These are phyloP conservation scores for Delphinella strobiligena DNA, from an alignment of 2,329 filamentous ascomycete species.

Conservation along the genomic window DNA sequence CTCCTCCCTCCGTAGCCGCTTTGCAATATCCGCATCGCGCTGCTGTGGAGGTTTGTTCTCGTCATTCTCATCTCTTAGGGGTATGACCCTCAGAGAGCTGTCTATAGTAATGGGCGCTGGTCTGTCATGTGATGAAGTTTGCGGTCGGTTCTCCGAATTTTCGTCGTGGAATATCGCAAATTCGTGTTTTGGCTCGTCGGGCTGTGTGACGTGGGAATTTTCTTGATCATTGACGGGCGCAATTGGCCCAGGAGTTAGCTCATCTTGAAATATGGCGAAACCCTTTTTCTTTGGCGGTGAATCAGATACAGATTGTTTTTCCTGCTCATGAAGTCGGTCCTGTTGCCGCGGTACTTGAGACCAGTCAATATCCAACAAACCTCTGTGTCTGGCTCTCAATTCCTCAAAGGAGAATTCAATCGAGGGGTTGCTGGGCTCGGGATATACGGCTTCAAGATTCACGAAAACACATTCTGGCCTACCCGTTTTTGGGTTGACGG, in stretches of 20 bases:
- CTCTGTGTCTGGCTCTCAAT: conserved; percentile 64
- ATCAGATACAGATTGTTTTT: conserved; percentile 6
- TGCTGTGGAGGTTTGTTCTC: conserved; percentile 33
- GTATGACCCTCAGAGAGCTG: conserved; percentile 17
- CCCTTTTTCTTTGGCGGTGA: conserved; percentile 1
- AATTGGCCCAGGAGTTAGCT: background rate
- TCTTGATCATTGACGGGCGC: background rate
- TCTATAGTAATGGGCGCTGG: conserved; percentile 10
- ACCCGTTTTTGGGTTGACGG: conserved; percentile 69
- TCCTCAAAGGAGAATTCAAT: conserved; percentile 88
- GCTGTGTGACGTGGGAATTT: conserved; percentile 1
- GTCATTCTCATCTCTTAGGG: conserved; percentile 32
- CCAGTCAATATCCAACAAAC: conserved; percentile 44
- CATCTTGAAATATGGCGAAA: conserved; percentile 11
- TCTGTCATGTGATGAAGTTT: conserved; percentile 2
- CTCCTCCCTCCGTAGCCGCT: conserved; percentile 36
- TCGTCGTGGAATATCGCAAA: conserved; percentile 5
- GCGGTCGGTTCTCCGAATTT: conserved; percentile 13
- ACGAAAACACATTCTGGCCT: conserved; percentile 80
- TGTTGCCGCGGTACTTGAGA: background rate
- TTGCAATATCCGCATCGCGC: conserved; percentile 29
- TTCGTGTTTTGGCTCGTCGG: conserved; percentile 14
- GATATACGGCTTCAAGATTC: conserved; percentile 75
- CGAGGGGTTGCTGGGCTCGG: conserved; percentile 52
- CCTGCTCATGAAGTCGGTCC: conserved; percentile 1